phyloP scores from a whole-genome alignment of 208 protist genomes.

The Borovskyia barvae region DNA sequence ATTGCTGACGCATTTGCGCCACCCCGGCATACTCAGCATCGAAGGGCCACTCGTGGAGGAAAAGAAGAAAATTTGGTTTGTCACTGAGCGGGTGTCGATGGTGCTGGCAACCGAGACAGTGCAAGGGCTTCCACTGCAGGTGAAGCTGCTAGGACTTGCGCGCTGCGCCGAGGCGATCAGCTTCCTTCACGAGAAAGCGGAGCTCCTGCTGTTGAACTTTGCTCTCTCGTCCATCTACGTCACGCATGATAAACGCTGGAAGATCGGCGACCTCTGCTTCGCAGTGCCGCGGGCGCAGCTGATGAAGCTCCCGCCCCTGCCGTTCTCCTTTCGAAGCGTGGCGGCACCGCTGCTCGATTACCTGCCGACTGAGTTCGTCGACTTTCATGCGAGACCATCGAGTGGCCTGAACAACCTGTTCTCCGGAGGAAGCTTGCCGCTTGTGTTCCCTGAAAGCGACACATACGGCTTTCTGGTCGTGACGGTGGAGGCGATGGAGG shows the following conservation, averaged over 20 bases:
- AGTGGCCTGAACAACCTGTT: conserved; percentile 1
- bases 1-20: conserved; percentile 38
- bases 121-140: conserved; percentile 26
- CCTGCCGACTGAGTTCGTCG: conserved; percentile 38
- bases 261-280: conserved; percentile 50
- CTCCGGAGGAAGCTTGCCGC: conserved; percentile 1
- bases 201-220: conserved; percentile 53
- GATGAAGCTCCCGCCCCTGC: neutral
- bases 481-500: conserved; percentile 35
- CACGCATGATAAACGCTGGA: conserved; percentile 42
- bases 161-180: conserved; percentile 42
- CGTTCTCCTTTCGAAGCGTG: conserved; percentile 24
- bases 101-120: conserved; percentile 25
- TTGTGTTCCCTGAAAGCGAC: conserved; percentile 49
- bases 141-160: conserved; percentile 39
- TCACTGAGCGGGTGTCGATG: conserved; percentile 44
- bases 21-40: conserved; percentile 40
- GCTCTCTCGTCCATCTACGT: conserved; percentile 44
- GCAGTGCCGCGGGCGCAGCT: conserved; percentile 20
- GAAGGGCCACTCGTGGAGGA: conserved; percentile 39
- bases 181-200: conserved; percentile 53
- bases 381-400: conserved; percentile 6
- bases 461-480: conserved; percentile 56
- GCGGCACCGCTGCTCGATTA: conserved; percentile 58
- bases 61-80: conserved; percentile 41